Evolutionary conservation across 2,329 filamentous ascomycete genomes (phyloP).

Genomic region (Verticillium zaregamsianum): DNA sequence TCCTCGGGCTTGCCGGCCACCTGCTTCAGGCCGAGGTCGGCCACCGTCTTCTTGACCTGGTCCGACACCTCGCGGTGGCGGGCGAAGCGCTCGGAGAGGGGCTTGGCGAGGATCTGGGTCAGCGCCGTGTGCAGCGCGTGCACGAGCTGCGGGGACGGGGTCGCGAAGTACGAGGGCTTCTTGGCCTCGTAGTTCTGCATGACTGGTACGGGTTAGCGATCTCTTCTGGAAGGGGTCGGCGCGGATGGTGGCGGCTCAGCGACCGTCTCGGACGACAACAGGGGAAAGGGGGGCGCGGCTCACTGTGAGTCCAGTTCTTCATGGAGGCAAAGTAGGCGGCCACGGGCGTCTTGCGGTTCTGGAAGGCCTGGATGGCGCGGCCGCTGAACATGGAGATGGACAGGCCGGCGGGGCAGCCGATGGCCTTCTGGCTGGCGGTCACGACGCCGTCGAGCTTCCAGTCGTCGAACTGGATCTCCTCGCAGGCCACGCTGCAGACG

Average conservation of each 20-base stretch:
- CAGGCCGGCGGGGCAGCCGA: conserved; percentile 89
- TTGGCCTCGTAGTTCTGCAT: conserved; percentile 99
- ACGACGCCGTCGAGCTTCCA: conserved; percentile 92
- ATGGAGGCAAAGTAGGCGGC: conserved; percentile 92
- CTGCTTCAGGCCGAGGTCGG: conserved; percentile 80
- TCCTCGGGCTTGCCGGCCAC: conserved; percentile 81
- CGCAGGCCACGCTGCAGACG: conserved; percentile 93
- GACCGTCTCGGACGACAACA: conserved; percentile 8
- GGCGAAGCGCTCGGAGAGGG: conserved; percentile 78
- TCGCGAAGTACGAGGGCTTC: conserved; percentile 97
- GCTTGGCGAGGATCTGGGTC: conserved; percentile 76
- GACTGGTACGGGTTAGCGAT: conserved; percentile 55
- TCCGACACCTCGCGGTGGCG: conserved; percentile 75
- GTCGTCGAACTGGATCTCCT: conserved; percentile 93
- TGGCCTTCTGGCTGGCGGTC: conserved; percentile 94
- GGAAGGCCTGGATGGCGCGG: conserved; percentile 75
- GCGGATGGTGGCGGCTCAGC: too few species aligned
- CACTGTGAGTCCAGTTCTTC: conserved; percentile 93
- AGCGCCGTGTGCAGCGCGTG: conserved; percentile 89
- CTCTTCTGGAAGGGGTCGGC: too few species aligned
- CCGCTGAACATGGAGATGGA: conserved; percentile 93
- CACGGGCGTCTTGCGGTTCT: conserved; percentile 75
- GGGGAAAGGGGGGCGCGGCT: not conserved
- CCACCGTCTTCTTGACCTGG: conserved; percentile 79
- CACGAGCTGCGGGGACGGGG: conserved; percentile 88